A percentile compares a stretch with the other conserved stretches of the same genome.
Conservation (phyloP, 192 early-diverging fungal species). For the Allomyces macrogynus region DNA sequence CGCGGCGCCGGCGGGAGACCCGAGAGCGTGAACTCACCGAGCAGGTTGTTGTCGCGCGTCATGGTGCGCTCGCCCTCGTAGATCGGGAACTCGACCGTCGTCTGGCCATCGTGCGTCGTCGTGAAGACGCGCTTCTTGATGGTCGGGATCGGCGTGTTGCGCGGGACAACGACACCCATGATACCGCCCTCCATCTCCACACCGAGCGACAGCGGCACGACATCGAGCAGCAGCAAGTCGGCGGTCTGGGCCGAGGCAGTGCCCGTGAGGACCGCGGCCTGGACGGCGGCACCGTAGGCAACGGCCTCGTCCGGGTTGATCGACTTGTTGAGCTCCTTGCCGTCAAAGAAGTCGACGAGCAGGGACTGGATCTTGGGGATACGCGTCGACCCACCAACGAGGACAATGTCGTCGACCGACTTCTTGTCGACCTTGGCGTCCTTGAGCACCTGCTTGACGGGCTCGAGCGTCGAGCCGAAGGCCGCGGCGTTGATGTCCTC, state of each 20-base stretch:
- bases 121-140: constrained; percentile 64
- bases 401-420: constrained; percentile 56
- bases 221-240: constrained; percentile 62
- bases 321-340: constrained; percentile 59
- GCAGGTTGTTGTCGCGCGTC: constrained; percentile 80
- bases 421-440: constrained; percentile 58
- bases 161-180: constrained; percentile 63
- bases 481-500: constrained; percentile 47
- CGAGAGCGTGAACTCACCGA: constrained; percentile 63
- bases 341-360: constrained; percentile 54
- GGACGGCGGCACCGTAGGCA: constrained; percentile 79
- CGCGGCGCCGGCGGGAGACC: constrained; percentile 43
- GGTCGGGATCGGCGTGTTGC: constrained; percentile 65
- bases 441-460: constrained; percentile 47
- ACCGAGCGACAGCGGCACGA: constrained; percentile 65
- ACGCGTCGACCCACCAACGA: constrained; percentile 78
- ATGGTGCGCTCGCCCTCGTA: constrained; percentile 71
- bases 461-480: constrained; percentile 50
- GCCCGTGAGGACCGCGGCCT: constrained; percentile 58
- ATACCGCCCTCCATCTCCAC: constrained; percentile 69
- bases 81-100: constrained; percentile 64
- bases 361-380: constrained; percentile 80
- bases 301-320: constrained; percentile 96
- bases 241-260: constrained; percentile 25
- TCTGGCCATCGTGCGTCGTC: constrained; percentile 64